Conservation (phyloP, 768 basidiomycete genomes). For the Macrolepiota fuliginosa region DNA sequence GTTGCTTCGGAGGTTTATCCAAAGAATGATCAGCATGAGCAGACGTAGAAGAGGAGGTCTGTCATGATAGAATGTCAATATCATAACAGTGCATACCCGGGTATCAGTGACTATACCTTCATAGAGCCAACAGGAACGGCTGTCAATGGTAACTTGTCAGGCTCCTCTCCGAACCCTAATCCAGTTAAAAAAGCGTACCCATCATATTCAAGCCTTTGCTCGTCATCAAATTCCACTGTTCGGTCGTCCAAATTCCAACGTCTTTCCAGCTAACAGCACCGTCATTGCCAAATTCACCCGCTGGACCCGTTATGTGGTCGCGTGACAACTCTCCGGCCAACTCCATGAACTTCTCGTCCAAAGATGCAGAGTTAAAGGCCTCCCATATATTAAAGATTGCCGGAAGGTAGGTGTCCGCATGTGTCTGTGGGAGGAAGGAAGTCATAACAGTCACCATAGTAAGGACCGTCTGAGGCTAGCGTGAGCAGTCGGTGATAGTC, state of each 20-base stretch:
- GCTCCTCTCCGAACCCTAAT: background rate
- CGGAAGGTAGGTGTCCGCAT: conserved; percentile 68
- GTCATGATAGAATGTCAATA: conserved; percentile 8
- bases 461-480: conserved; percentile 49
- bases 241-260: conserved; percentile 85
- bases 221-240: conserved; percentile 81
- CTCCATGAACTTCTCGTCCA: conserved; percentile 77
- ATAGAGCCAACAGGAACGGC: conserved; percentile 73
- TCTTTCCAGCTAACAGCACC: conserved; percentile 70
- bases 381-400: conserved; percentile 75
- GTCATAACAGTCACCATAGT: conserved; percentile 74
- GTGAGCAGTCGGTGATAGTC: background rate
- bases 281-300: conserved; percentile 50
- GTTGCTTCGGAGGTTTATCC: conserved; percentile 54
- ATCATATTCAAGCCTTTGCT: conserved; percentile 81
- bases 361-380: conserved; percentile 67
- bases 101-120: conserved; percentile 39
- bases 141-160: conserved; percentile 22
- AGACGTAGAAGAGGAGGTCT: conserved; percentile 67
- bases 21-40: conserved; percentile 61
- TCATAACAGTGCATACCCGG: background rate
- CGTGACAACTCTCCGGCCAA: conserved; percentile 68
- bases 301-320: conserved; percentile 61
- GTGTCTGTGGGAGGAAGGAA: conserved; percentile 72
- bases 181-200: conserved; percentile 40